Base-by-base conservation (phyloP, 768 basidiomycete genomes). In the Mycena kentingensis region DNA sequence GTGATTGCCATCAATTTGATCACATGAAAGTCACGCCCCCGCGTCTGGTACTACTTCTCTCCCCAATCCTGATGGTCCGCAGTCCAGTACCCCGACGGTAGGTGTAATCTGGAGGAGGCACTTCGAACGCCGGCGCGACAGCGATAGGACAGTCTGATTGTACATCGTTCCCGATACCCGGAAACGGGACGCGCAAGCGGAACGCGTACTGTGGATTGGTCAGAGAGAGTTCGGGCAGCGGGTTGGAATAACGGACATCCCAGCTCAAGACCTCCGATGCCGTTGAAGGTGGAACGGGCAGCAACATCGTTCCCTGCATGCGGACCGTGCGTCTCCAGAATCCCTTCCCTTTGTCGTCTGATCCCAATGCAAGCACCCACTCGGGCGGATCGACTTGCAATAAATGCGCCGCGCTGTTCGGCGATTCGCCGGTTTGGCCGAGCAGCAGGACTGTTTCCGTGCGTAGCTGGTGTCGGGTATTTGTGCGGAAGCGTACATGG, bases 91-190 rank as follows among this genome's bases (percentile, higher is more conserved):
- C n/a, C n/a, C n/a, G n/a, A n/a, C n/a, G n/a, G n/a, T n/a, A n/a
- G n/a, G n/a, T n/a, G n/a, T n/a, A n/a, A n/a, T n/a, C n/a, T n/a
- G n/a, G n/a, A n/a, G n/a, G n/a, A n/a, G n/a, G n/a, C n/a, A n/a
- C n/a, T n/a, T n/a, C 46, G n/a, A 49, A 49, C 27, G 35, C 52
- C 19, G 52, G 52, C 16, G 49, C 52, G 25, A 54, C 44, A 29
- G 26, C 32, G 31, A 48, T 29, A 34, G 46, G 35, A 18, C 45
- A 53, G 24, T 32, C 27, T 8, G 52, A 47, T 32, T 47, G 37
- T 25, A 48, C 46, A n/a, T 54, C 52, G 27, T 54, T 54, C 21
- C 52, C 52, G 2, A 53, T 47, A 1, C 52, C 52, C 2, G 45
- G 45, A 21, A 53, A 53, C 5, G 45, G 46, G 2, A 53, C 52